These are phyloP conservation scores for Teunomyces panamensis DNA, from an alignment of 805 yeast species.

Conservation along the genomic window DNA sequence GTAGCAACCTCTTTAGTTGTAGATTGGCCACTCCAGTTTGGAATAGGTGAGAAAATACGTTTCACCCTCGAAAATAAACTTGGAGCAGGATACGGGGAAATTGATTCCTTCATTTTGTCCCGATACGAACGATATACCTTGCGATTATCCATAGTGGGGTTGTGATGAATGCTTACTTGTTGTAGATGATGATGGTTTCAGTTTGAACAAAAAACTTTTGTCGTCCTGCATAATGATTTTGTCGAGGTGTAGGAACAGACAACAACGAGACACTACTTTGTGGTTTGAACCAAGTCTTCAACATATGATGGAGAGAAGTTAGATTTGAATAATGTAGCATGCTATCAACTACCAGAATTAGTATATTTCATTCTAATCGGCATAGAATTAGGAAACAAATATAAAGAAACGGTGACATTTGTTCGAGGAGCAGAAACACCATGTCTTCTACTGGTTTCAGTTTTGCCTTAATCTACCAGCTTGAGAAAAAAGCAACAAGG, in stretches of 20 bases:
- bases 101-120: constrained; percentile 18
- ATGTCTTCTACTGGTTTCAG: too few species aligned
- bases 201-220: constrained; percentile 3
- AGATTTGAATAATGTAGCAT: neutral
- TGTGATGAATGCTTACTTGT: neutral
- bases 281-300: too few species aligned
- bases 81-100: constrained; percentile 20
- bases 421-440: too few species aligned
- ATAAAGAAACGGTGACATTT: too few species aligned
- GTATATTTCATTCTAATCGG: neutral
- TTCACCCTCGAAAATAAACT: constrained; percentile 29
- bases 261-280: too few species aligned
- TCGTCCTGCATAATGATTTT: neutral
- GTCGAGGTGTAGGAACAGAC: too few species aligned
- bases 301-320: neutral
- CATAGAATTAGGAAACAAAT: neutral
- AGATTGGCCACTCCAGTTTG: neutral
- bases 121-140: constrained; percentile 28
- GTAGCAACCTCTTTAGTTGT: constrained; percentile 1
- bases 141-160: constrained; percentile 32
- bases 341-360: neutral
- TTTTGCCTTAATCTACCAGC: too few species aligned
- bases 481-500: too few species aligned
- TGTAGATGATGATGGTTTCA: neutral
- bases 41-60: constrained; percentile 17